Percentiles rank a stretch among this genome's conserved stretches.
Conservation (phyloP, 257 asterid genomes). For the Rubia yunnanensis region DNA sequence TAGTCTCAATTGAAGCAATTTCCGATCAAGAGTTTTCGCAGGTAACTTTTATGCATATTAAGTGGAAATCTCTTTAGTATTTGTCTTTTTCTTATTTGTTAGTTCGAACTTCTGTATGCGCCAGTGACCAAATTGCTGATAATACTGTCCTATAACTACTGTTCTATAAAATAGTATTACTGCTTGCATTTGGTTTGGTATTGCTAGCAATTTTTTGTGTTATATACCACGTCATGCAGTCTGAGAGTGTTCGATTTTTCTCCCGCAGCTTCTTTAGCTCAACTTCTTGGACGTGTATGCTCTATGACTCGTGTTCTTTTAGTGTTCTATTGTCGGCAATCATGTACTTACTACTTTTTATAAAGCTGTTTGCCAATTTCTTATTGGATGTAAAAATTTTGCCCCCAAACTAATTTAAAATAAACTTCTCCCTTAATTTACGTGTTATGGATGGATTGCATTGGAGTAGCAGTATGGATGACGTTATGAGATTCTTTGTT, state of each 20-base stretch:
- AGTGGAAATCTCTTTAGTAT: not conserved
- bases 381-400: not conserved
- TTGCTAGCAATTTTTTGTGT: not conserved
- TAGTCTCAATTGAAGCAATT: slow-evolving; percentile 54
- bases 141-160: not conserved
- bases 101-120: not conserved
- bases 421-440: not conserved
- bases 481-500: not conserved
- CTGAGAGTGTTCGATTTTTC: not conserved
- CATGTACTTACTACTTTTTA: not conserved
- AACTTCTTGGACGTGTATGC: not conserved
- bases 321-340: not conserved
- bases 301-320: not conserved
- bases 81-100: not conserved
- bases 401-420: not conserved
- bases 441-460: not conserved
- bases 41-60: slow-evolving; percentile 33
- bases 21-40: slow-evolving; percentile 78
- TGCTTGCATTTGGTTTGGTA: not conserved
- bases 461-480: not conserved
- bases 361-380: not conserved
- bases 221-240: not conserved
- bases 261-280: not conserved
- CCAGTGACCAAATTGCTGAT: not conserved
- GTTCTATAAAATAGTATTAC: not conserved